Evolutionary conservation across 345 rosid genomes (phyloP).

Genomic region (Atalantia buxifolia): DNA sequence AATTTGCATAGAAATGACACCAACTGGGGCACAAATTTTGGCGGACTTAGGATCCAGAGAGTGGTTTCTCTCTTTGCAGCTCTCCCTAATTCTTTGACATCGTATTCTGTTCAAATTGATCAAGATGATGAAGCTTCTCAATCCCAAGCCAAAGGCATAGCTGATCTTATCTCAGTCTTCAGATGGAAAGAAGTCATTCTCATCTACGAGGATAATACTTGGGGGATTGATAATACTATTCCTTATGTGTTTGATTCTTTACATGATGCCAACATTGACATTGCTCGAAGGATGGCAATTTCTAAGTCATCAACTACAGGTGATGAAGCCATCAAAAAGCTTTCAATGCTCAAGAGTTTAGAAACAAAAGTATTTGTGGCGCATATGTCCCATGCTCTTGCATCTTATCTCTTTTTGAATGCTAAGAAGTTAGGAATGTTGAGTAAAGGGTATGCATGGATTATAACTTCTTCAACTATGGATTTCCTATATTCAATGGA

Average conservation of each 20-base stretch:
- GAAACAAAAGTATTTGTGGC: conserved; percentile 18
- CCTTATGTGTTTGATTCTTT: conserved; percentile 10
- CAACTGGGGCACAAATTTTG: not conserved
- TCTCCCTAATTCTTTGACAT: not conserved
- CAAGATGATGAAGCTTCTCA: conserved; percentile 20
- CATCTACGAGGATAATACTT: conserved; percentile 24
- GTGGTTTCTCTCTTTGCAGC: not conserved
- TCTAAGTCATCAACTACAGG: conserved; percentile 7
- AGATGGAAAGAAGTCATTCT: conserved; percentile 31
- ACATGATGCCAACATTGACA: not conserved
- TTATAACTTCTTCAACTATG: conserved; percentile 22
- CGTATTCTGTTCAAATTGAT: conserved; percentile 22
- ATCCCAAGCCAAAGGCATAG: conserved; percentile 20
- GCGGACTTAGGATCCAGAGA: conserved; percentile 23
- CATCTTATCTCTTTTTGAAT: conserved; percentile 19
- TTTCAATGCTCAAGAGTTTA: conserved; percentile 11
- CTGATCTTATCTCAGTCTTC: conserved; percentile 20
- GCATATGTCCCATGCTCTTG: conserved; percentile 22
- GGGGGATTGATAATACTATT: not conserved
- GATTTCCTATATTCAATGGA: not conserved
- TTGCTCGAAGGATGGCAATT: conserved; percentile 10
- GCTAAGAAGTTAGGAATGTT: conserved; percentile 25
- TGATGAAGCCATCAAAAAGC: conserved; percentile 1
- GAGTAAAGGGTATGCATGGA: conserved; percentile 40
- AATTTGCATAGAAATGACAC: not conserved